phyloP scores from a whole-genome alignment of 352 stramenopile species.

The Elongisporangium prolatum region DNA sequence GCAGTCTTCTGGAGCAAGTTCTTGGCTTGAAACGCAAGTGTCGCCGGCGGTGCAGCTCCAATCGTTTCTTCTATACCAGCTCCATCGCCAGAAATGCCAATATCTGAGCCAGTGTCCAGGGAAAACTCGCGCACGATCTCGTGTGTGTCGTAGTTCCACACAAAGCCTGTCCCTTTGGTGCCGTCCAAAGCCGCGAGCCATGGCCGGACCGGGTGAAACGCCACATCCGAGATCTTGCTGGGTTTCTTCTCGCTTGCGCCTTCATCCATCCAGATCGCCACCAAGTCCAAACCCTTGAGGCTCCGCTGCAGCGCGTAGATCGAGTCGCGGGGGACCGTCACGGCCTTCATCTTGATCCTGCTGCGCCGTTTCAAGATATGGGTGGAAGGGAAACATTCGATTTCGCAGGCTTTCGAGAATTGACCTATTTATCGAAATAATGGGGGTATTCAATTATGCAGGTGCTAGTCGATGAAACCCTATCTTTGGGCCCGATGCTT shows the following conservation, averaged over 20 bases:
- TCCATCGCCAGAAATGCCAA: slow-evolving; percentile 12
- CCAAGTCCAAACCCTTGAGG: slow-evolving; percentile 45
- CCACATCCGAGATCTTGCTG: slow-evolving; percentile 55
- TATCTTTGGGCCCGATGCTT: too few relatives aligned
- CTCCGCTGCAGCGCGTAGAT: slow-evolving; percentile 58
- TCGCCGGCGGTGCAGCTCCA: not conserved
- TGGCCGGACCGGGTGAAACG: slow-evolving; percentile 57
- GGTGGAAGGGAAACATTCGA: too few relatives aligned
- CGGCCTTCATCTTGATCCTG: not conserved
- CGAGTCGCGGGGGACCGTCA: slow-evolving; percentile 32
- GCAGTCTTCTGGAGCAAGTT: slow-evolving; percentile 32
- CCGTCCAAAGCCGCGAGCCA: slow-evolving; percentile 65
- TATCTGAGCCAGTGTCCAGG: slow-evolving; percentile 37
- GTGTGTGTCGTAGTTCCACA: slow-evolving; percentile 73
- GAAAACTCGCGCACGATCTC: slow-evolving; percentile 65
- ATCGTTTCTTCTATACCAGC: slow-evolving; percentile 9
- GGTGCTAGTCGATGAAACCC: too few relatives aligned
- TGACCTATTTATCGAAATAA: too few relatives aligned
- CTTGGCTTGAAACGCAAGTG: slow-evolving; percentile 13
- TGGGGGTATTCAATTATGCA: too few relatives aligned
- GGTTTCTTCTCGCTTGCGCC: slow-evolving; percentile 68
- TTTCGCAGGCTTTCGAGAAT: too few relatives aligned
- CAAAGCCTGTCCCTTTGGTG: slow-evolving; percentile 43
- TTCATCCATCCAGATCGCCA: slow-evolving; percentile 42
- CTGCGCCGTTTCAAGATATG: not conserved